phyloP scores from a whole-genome alignment of 2,329 filamentous ascomycete species.

The Aureobasidium leucospermi region DNA sequence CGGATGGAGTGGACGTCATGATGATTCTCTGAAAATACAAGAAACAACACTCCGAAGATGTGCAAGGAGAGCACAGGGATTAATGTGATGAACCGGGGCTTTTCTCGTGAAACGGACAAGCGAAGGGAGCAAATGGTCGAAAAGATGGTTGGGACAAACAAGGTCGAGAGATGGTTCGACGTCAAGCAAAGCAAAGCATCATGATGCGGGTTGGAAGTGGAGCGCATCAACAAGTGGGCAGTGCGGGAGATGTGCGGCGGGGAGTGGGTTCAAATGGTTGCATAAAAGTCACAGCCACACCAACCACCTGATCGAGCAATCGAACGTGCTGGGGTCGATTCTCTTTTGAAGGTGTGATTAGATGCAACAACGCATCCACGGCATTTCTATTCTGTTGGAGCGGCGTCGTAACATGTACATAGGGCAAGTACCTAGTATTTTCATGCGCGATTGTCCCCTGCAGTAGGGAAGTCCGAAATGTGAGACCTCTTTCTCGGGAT shows the following conservation, averaged over 20 bases:
- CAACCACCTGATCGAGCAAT: conserved; percentile 5
- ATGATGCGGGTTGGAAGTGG: conserved; percentile 4
- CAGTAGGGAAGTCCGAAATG: conserved; percentile 3
- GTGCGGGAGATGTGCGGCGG: conserved; percentile 1
- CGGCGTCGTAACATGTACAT: conserved; percentile 1
- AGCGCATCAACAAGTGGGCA: background rate
- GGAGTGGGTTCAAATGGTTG: background rate
- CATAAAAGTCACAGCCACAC: conserved; percentile 12
- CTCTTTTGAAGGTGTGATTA: conserved; percentile 2
- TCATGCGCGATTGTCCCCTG: background rate
- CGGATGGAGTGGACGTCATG: conserved; percentile 5
- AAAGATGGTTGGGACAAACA: background rate
- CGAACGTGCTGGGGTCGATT: background rate
- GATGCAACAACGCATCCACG: conserved; percentile 1
- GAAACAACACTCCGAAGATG: background rate
- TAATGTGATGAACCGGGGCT: background rate
- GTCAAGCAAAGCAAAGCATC: conserved; percentile 8
- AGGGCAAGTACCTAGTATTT: background rate
- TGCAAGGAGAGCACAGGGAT: background rate
- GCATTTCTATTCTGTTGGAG: background rate
- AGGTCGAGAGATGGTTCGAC: conserved; percentile 4
- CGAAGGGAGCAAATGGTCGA: background rate
- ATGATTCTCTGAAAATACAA: background rate
- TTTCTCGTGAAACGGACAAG: background rate
- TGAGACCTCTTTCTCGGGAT: conserved; percentile 1